These are phyloP conservation scores for Papiliotrema laurentii DNA, from an alignment of 1,284 basidiomycete species.

Conservation along the genomic window DNA sequence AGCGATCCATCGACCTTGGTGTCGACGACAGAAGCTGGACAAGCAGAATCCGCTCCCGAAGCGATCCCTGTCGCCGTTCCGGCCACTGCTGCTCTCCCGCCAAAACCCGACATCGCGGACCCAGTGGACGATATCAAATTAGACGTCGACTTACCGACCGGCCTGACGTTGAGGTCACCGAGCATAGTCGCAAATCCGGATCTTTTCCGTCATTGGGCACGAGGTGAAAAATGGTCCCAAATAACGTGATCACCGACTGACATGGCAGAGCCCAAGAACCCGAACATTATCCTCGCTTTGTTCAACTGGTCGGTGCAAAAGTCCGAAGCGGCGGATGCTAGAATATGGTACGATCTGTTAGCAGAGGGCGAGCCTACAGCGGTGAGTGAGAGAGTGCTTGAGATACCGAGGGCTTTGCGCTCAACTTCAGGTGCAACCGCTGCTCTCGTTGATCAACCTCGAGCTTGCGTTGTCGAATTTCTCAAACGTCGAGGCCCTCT, in stretches of 20 bases:
- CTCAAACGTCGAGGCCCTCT: slow-evolving; percentile 43
- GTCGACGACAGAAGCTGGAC: too few relatives aligned
- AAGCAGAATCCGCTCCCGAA: too few relatives aligned
- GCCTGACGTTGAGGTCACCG: slow-evolving; percentile 27
- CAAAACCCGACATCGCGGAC: too few relatives aligned
- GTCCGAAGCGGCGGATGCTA: slow-evolving; percentile 42
- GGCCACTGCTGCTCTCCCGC: too few relatives aligned
- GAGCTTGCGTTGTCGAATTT: slow-evolving; percentile 46
- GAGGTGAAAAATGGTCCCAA: slow-evolving; percentile 15
- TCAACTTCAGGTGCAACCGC: slow-evolving; percentile 30
- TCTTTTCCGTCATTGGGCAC: slow-evolving; percentile 23
- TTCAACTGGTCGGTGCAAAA: slow-evolving; percentile 48
- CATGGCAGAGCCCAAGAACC: slow-evolving; percentile 26
- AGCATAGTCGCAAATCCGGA: slow-evolving; percentile 31
- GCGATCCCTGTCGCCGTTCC: too few relatives aligned
- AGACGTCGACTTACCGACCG: slow-evolving; percentile 20
- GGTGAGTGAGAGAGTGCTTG: slow-evolving; percentile 14
- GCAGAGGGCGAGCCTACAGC: slow-evolving; percentile 42
- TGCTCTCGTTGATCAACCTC: slow-evolving; percentile 45
- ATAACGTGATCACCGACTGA: too few relatives aligned
- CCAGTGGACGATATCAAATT: too few relatives aligned
- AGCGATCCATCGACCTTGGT: too few relatives aligned
- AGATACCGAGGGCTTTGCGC: background rate
- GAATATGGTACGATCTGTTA: slow-evolving; percentile 43
- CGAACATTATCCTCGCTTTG: slow-evolving; percentile 36